Conservation (phyloP, 139 green algal species). For the Medakamo hakoo region DNA sequence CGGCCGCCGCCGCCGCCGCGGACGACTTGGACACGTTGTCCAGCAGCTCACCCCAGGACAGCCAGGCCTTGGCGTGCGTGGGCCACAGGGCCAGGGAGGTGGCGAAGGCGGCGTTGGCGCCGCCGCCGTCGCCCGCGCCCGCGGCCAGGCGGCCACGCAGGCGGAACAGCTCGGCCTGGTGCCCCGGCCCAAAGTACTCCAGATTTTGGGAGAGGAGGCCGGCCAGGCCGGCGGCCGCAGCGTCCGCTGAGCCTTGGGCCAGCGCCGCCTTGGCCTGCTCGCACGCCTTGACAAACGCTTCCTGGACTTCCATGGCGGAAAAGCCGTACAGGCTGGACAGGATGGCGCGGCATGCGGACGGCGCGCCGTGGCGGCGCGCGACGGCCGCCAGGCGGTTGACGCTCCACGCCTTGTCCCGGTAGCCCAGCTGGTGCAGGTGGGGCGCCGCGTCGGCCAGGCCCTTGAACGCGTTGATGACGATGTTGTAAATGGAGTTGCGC, state of each 20-base stretch:
- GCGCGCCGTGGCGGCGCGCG: constrained; percentile 51
- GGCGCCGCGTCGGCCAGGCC: constrained; percentile 26
- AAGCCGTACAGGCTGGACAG: constrained; percentile 92
- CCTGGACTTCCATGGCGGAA: constrained; percentile 93
- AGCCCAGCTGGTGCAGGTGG: constrained; percentile 55
- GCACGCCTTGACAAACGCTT: constrained; percentile 94
- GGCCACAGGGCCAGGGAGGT: constrained; percentile 65
- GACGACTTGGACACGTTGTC: constrained; percentile 44
- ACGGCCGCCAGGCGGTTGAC: constrained; percentile 81
- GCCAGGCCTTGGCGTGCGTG: constrained; percentile 63
- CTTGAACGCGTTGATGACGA: constrained; percentile 76
- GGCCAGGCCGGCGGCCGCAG: constrained; percentile 6
- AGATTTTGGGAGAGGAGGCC: constrained; percentile 41
- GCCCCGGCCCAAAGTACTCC: constrained; percentile 75
- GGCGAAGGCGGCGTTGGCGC: constrained; percentile 49
- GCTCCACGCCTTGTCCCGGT: constrained; percentile 57
- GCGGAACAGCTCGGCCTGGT: constrained; percentile 85
- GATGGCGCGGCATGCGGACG: constrained; percentile 36
- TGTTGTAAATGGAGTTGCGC: constrained; percentile 94
- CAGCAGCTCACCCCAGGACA: constrained; percentile 79
- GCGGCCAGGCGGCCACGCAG: constrained; percentile 13
- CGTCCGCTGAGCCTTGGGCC: constrained; percentile 14
- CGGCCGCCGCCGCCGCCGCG: too few species aligned
- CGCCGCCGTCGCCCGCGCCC: constrained; percentile 13
- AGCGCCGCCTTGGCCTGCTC: constrained; percentile 67